phyloP scores from a whole-genome alignment of 2,329 filamentous ascomycete genomes.

The Esteya vermicola region DNA sequence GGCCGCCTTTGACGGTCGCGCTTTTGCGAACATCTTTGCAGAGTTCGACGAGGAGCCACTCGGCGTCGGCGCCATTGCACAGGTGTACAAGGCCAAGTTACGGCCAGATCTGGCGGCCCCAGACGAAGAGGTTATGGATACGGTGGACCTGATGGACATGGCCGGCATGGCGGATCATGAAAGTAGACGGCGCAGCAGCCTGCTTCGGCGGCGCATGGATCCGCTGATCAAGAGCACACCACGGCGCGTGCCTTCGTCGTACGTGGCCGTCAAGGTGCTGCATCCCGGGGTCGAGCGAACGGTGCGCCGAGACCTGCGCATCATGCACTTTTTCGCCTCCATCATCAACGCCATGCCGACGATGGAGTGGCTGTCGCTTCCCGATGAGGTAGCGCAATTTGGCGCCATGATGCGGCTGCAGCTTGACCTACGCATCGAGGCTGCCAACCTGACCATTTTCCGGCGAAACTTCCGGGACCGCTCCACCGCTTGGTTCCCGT shows the following conservation, averaged over 20 bases:
- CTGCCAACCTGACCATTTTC: constrained; percentile 78
- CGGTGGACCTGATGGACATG: constrained; percentile 30
- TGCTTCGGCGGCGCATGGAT: constrained; percentile 71
- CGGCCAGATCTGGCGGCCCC: constrained; percentile 61
- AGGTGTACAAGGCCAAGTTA: constrained; percentile 92
- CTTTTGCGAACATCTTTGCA: constrained; percentile 86
- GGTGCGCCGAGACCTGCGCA: constrained; percentile 79
- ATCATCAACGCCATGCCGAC: constrained; percentile 78
- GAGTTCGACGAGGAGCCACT: constrained; percentile 85
- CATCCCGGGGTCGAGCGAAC: constrained; percentile 83
- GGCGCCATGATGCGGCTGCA: constrained; percentile 99
- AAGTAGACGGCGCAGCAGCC: constrained; percentile 15
- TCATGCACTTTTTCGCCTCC: constrained; percentile 85
- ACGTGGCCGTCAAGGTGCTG: constrained; percentile 91
- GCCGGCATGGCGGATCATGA: too few species aligned
- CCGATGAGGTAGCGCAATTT: constrained; percentile 87
- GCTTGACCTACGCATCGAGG: constrained; percentile 86
- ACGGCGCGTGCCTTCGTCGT: constrained; percentile 71
- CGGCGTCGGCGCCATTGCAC: constrained; percentile 89
- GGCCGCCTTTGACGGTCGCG: constrained; percentile 64
- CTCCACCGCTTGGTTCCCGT: constrained; percentile 92
- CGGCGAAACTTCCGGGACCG: constrained; percentile 80
- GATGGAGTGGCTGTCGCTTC: constrained; percentile 92
- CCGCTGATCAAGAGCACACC: constrained; percentile 77
- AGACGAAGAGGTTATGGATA: too few species aligned